phyloP scores from a whole-genome alignment of 352 stramenopile genomes.

The Phytopythium aichiense region DNA sequence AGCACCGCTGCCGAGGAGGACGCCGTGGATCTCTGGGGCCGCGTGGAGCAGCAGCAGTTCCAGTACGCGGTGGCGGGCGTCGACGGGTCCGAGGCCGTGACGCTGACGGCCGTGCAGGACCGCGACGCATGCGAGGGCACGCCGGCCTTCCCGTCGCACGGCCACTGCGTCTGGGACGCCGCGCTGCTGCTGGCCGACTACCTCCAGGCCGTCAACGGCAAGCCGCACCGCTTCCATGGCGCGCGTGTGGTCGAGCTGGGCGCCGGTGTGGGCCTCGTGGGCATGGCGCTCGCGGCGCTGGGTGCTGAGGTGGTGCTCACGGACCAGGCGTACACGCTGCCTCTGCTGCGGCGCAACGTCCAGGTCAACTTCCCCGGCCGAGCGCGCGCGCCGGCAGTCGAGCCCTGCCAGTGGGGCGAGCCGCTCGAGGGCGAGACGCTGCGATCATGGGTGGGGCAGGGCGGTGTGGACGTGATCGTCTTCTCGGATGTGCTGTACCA shows the following conservation, averaged over 20 bases:
- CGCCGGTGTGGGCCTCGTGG: constrained; percentile 44
- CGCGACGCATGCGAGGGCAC: constrained; percentile 26
- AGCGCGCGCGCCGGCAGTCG: constrained; percentile 16
- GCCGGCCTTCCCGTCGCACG: constrained; percentile 40
- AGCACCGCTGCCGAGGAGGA: constrained; percentile 11
- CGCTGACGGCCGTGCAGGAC: constrained; percentile 33
- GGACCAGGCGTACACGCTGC: constrained; percentile 48
- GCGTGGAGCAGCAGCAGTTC: constrained; percentile 29
- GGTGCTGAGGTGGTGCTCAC: constrained; percentile 39
- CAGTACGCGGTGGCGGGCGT: constrained; percentile 25
- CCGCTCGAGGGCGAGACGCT: constrained; percentile 15
- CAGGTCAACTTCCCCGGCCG: constrained; percentile 26
- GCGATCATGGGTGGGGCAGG: constrained; percentile 13
- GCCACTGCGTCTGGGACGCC: constrained; percentile 58
- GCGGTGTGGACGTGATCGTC: constrained; percentile 30
- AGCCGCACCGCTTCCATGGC: constrained; percentile 6
- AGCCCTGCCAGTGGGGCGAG: constrained; percentile 40
- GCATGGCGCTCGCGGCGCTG: constrained; percentile 41
- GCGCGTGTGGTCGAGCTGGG: constrained; percentile 39
- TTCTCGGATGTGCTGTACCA: constrained; percentile 58
- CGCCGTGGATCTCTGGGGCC: constrained; percentile 21
- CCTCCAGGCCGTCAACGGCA: constrained; percentile 15
- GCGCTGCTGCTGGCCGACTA: constrained; percentile 45
- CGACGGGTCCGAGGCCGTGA: not conserved
- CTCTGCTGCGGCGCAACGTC: constrained; percentile 44